Base-by-base conservation (phyloP, 192 early-diverging fungal genomes). In the Backusella westeae region DNA sequence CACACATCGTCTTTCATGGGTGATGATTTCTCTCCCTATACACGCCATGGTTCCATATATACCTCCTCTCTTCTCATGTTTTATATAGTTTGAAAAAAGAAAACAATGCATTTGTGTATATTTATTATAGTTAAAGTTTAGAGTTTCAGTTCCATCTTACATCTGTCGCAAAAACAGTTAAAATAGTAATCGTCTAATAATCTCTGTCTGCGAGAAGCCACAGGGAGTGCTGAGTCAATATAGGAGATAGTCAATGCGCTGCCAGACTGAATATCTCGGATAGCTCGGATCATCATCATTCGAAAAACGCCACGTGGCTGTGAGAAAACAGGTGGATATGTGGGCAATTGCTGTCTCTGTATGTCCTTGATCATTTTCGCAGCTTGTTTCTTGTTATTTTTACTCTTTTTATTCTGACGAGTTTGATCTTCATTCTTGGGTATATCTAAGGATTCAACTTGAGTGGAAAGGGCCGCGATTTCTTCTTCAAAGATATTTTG, bases 241-340 rank as follows among this genome's bases (percentile, higher is more conserved):
- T 93, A 93, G 14, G 88, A 87, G 63, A 93, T 93, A 1, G 86
- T 91, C 44, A 93, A 70, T 23, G 86, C 83, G 71, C 88, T 85
- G 69, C 80, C 86, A 72, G 42, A 49, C 39, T 56, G 35, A 26
- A 81, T 46, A 52, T 34, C 72, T 34, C 73, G 72, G 12, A 75
- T 26, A 10, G 81, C 56, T 23, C 67, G 42, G 35, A 78, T 75
- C 35, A 56, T 26, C 80, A 85, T 76, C 3, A 71, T 15, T 34
- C 81, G 74, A 34, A 75, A 75, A 19, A 35, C 69, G 15, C 81
- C 81, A 42, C 81, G 38, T 21, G 81, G 81, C 44, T 68, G 35
- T 17, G 77, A 42, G 36, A 82, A 79, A n/a, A 73, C 63, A 59
- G 77, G 39, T 19, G 77, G 74, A 26, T 79, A 73, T 21, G 59